Evolutionary conservation across 176 grass and related monocot genomes (phyloP).

Genomic region (Oryza glumipatula): DNA sequence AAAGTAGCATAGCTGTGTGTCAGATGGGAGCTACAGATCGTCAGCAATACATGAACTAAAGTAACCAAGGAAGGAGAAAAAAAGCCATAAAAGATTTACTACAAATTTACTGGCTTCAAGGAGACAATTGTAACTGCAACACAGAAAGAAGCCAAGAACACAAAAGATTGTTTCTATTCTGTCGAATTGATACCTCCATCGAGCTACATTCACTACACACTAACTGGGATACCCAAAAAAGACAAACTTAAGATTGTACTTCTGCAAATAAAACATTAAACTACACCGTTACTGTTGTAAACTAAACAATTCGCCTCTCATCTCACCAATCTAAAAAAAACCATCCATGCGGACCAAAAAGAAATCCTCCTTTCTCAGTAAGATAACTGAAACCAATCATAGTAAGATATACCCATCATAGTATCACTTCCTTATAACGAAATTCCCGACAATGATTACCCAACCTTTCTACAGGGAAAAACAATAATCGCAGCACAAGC

Average conservation of each 20-base stretch:
- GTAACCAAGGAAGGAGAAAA: neutral
- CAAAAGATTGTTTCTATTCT: neutral
- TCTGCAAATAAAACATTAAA: neutral
- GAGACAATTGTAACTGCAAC: neutral
- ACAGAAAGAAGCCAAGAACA: neutral
- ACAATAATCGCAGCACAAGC: neutral
- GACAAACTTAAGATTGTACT: neutral
- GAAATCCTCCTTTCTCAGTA: neutral
- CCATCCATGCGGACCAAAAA: neutral
- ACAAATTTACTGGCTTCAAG: neutral
- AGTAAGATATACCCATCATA: neutral
- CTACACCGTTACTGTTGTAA: neutral
- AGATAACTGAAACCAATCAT: neutral
- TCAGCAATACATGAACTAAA: neutral
- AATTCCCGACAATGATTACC: neutral
- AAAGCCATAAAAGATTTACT: neutral
- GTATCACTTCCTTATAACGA: neutral
- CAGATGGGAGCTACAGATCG: neutral
- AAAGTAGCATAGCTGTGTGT: slow-evolving; percentile 7
- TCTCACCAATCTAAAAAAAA: neutral
- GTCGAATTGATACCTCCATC: neutral
- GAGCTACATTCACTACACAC: neutral
- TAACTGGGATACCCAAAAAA: neutral
- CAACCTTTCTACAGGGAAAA: neutral
- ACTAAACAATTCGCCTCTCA: neutral